Evolutionary conservation across 768 basidiomycete species (phyloP).

Genomic region (Sistotremastrum niveocremeum): DNA sequence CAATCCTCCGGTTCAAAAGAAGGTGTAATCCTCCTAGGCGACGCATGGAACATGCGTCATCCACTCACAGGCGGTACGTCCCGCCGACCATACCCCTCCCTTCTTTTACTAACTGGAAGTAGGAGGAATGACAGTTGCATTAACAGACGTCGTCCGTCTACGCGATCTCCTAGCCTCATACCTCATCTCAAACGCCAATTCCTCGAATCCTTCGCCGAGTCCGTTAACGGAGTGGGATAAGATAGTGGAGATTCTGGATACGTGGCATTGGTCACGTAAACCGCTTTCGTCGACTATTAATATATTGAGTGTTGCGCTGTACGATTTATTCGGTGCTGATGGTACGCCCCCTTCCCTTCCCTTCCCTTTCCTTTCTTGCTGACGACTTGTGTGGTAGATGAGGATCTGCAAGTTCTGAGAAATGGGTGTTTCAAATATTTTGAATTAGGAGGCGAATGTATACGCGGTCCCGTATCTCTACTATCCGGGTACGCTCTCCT

Average conservation of each 20-base stretch:
- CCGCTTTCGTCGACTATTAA: constrained; percentile 77
- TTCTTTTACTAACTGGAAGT: not conserved
- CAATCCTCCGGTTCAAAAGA: constrained; percentile 46
- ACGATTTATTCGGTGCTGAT: constrained; percentile 89
- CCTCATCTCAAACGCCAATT: constrained; percentile 8
- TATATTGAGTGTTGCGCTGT: constrained; percentile 83
- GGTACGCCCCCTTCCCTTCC: constrained; percentile 34
- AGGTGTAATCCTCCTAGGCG: constrained; percentile 78
- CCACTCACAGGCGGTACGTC: constrained; percentile 66
- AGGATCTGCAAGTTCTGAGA: constrained; percentile 46
- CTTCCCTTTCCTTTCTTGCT: not conserved
- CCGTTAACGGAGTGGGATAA: constrained; percentile 36
- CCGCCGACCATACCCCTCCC: not conserved
- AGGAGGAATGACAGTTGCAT: constrained; percentile 94
- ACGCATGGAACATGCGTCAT: constrained; percentile 99
- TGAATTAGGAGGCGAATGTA: constrained; percentile 79
- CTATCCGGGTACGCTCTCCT: constrained; percentile 59
- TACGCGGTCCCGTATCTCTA: constrained; percentile 80
- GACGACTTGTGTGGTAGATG: constrained; percentile 29
- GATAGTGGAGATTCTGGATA: constrained; percentile 37
- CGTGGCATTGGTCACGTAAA: constrained; percentile 84
- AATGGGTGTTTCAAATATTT: constrained; percentile 97
- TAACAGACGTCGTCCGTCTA: constrained; percentile 74
- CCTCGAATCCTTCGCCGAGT: constrained; percentile 7
- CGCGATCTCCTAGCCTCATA: constrained; percentile 42